phyloP scores from a whole-genome alignment of 2,329 filamentous ascomycete species.

The Nothophaeocryptopus gaeumannii region DNA sequence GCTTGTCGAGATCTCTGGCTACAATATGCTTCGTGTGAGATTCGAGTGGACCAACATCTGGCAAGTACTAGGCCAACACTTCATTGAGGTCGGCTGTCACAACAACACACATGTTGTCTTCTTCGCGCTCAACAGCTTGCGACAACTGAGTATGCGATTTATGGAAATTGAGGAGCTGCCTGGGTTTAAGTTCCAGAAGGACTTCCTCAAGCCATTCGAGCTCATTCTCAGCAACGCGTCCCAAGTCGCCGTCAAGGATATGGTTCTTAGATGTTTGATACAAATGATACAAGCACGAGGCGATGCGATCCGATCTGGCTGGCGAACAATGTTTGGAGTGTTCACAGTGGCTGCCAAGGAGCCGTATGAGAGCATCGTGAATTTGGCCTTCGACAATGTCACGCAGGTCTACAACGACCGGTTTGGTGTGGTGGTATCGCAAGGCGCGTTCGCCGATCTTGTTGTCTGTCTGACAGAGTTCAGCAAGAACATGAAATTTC shows the following conservation, averaged over 20 bases:
- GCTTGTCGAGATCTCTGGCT: slow-evolving; percentile 97
- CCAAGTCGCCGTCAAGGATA: slow-evolving; percentile 91
- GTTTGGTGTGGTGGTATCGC: slow-evolving; percentile 92
- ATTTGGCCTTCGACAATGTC: slow-evolving; percentile 94
- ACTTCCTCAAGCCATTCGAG: slow-evolving; percentile 97
- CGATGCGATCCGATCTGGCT: slow-evolving; percentile 94
- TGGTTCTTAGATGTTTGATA: slow-evolving; percentile 91
- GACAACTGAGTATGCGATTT: slow-evolving; percentile 96
- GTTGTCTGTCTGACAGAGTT: slow-evolving; percentile 97
- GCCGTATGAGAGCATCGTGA: slow-evolving; percentile 92
- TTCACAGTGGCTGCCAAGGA: slow-evolving; percentile 95
- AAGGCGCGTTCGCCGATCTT: slow-evolving; percentile 93
- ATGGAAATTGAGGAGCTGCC: slow-evolving; percentile 97
- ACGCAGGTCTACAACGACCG: slow-evolving; percentile 92
- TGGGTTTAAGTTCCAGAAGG: slow-evolving; percentile 99
- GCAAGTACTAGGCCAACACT: slow-evolving; percentile 96
- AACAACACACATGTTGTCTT: slow-evolving; percentile 96
- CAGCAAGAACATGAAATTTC: slow-evolving; percentile 97
- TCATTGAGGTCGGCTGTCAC: slow-evolving; percentile 96
- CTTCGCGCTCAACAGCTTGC: slow-evolving; percentile 91
- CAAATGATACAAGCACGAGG: slow-evolving; percentile 99
- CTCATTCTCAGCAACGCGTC: slow-evolving; percentile 93
- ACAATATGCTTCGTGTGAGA: slow-evolving; percentile 98
- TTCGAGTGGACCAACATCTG: slow-evolving; percentile 99
- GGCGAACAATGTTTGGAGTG: slow-evolving; percentile 99